A percentile compares a stretch with the other conserved stretches of the same genome.
Conservation (phyloP, 768 basidiomycete species). For the Boletellus ananas region DNA sequence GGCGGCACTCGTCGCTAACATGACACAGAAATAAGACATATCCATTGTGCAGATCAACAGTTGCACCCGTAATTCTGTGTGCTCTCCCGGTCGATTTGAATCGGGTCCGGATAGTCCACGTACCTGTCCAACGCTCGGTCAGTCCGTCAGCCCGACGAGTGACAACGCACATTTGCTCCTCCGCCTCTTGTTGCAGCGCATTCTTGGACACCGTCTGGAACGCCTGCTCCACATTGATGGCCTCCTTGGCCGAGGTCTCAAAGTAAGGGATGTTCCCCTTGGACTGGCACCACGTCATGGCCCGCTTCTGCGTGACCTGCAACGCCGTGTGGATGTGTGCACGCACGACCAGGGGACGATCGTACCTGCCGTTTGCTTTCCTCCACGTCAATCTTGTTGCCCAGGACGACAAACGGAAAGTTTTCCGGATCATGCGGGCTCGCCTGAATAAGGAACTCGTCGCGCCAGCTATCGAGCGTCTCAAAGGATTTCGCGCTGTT, state of each 20-base stretch:
- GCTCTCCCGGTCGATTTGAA: slow-evolving; percentile 91
- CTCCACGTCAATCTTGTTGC: slow-evolving; percentile 99
- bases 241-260: slow-evolving; percentile 99
- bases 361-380: slow-evolving; percentile 95
- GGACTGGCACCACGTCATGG: slow-evolving; percentile 99
- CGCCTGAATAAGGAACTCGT: slow-evolving; percentile 98
- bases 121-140: slow-evolving; percentile 53
- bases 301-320: slow-evolving; percentile 97
- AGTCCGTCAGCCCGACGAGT: slow-evolving; percentile 7
- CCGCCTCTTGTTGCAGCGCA: slow-evolving; percentile 94
- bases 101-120: slow-evolving; percentile 98
- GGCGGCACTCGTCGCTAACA: slow-evolving; percentile 23
- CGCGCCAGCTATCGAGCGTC: slow-evolving; percentile 97
- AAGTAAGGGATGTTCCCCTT: slow-evolving; percentile 99
- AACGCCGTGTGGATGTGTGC: background rate
- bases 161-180: slow-evolving; percentile 80
- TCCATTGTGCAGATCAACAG: slow-evolving; percentile 52
- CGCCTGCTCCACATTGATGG: slow-evolving; percentile 99
- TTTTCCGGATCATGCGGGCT: slow-evolving; percentile 99
- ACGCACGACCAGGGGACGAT: background rate
- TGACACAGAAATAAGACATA: slow-evolving; percentile 23
- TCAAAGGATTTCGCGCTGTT: slow-evolving; percentile 99
- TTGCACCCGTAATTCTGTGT: slow-evolving; percentile 91
- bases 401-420: slow-evolving; percentile 98
- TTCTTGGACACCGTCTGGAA: slow-evolving; percentile 99